Evolutionary conservation across 306 rosid species (phyloP), one percentile per base, ranked within the genome.

Genomic region (Ormosia emarginata): DNA sequence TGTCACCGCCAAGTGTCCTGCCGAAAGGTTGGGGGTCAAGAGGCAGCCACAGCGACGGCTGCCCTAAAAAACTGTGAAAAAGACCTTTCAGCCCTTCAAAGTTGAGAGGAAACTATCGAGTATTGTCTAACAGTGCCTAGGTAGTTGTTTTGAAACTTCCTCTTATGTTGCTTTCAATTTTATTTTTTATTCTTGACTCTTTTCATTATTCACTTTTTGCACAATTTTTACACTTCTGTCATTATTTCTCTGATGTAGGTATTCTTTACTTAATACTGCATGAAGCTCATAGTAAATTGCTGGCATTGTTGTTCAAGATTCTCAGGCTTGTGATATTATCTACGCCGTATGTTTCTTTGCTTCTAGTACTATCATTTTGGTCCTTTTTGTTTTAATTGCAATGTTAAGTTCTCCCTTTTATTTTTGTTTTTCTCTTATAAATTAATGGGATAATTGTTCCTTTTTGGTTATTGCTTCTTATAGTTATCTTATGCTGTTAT

Each of bases 271-370:
- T 91, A 79, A 84, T 93, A 85, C 91, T 82, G 62, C 89, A 82
- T 15, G 97, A 91, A 86, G 86, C 81, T 77, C 94, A 87, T 84
- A 81, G 92, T 61, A 89, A 92, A 87, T 80, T 95, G 92, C 90
- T 95, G 85, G 97, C 88, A 56, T 86, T 81, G 82, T 80, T 93
- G 87, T 90, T 95, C 92, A 95, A 90, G 90, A 92, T 93, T 87
- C 90, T 93, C 88, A 85, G 82, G 86, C 93, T 89, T 81, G 86
- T 95, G 83, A 84, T 93, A 89, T 79, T 90, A 79, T 88, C 95
- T 73, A 95, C 99, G 41, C 99, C 98, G 96, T 95, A 93, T 13
- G 91, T 71, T 75, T 73, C 86, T 67, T 61, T 70, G 5, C 47
- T 69, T 78, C 65, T 5, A 40, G 10, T 53, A 73, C 66, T 77